Base-by-base conservation (phyloP, 176 grass and related monocot species). In the Juncus inflexus region DNA sequence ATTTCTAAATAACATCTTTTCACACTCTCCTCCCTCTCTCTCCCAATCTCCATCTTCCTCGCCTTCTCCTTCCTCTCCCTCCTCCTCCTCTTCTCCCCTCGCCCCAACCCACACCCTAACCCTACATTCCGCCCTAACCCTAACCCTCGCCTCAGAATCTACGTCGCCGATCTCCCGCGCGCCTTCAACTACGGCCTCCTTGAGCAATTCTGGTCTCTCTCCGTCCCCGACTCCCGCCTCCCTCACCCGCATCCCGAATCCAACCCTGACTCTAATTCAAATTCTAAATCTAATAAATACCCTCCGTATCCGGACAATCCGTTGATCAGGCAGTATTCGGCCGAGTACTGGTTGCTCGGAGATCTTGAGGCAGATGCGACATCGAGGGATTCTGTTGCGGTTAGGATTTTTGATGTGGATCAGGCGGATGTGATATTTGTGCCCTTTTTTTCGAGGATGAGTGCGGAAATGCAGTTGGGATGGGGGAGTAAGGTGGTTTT, bases 401-500 rank as follows among this genome's bases (percentile, higher is more conserved):
- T 84, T 43, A 82, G 83, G 75, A 83, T 92, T 52, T 58, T 60
- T 65, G 84, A 62, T n/a, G n/a, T n/a, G n/a, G n/a, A n/a, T 37
- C 71, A 71, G 2, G 79, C 94, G 3, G 88, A 97, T 61, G 94
- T 92, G 42, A 80, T 97, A 50, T 92, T 97, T 39, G 88, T 92
- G 15, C 88, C 88, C 14, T 97, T 97, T 79, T 97, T 97, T 73
- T 82, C 94, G 3, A 91, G 83, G 71, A 62, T 92, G 38, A 91
- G 88, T 13, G 88, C 85, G 4, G 85, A 97, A 82, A 82, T 92
- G 88, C 85, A 92, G 82, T 87, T 97, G 40, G 88, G 88, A 9
- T 92, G 94, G 94, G 87, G 92, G 12, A 62, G 61, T 52, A 97
- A 91, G 64, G 84, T 77, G 9, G 70, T 43, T 0, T 97, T 97